These are phyloP conservation scores for Elaeis guineensis DNA, from an alignment of 176 grass and related monocot species.

Conservation along the genomic window DNA sequence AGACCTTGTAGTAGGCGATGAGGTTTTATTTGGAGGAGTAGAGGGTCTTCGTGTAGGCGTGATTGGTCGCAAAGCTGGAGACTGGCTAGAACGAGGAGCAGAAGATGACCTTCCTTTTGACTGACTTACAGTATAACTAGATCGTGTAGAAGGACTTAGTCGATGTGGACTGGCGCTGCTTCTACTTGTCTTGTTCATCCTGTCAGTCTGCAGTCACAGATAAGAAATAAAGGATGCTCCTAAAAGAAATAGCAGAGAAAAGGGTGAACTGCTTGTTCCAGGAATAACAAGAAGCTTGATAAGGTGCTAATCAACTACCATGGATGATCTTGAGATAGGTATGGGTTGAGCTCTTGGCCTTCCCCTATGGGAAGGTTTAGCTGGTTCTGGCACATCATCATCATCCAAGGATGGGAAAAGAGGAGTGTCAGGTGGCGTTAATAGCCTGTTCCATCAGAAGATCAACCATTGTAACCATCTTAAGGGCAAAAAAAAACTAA, in stretches of 20 bases:
- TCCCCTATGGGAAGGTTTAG: constrained; percentile 41
- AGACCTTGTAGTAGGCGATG: constrained; percentile 54
- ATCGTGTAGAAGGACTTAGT: constrained; percentile 64
- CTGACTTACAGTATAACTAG: constrained; percentile 23
- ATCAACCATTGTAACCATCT: not conserved
- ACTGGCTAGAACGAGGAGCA: constrained; percentile 57
- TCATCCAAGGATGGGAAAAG: constrained; percentile 88
- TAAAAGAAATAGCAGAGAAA: too few relatives aligned
- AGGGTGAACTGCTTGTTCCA: not conserved
- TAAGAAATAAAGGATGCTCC: not conserved
- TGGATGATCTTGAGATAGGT: constrained; percentile 59
- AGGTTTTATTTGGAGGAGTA: constrained; percentile 54
- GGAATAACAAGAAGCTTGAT: constrained; percentile 17
- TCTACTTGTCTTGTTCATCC: constrained; percentile 56
- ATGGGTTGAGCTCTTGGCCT: constrained; percentile 56
- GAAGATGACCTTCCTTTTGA: constrained; percentile 55
- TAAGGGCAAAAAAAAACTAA: not conserved
- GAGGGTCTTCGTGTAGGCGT: constrained; percentile 43
- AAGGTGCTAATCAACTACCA: constrained; percentile 25
- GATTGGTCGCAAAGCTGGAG: constrained; percentile 33
- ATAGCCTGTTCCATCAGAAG: constrained; percentile 36
- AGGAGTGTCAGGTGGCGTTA: constrained; percentile 90
- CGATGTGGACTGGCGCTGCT: constrained; percentile 80
- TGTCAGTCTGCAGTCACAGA: constrained; percentile 41
- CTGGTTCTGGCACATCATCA: constrained; percentile 26